Percentiles rank a stretch among this genome's conserved stretches.
phyloP scores from a whole-genome alignment of 2,329 filamentous ascomycete genomes.

The Elsinoe perseae region DNA sequence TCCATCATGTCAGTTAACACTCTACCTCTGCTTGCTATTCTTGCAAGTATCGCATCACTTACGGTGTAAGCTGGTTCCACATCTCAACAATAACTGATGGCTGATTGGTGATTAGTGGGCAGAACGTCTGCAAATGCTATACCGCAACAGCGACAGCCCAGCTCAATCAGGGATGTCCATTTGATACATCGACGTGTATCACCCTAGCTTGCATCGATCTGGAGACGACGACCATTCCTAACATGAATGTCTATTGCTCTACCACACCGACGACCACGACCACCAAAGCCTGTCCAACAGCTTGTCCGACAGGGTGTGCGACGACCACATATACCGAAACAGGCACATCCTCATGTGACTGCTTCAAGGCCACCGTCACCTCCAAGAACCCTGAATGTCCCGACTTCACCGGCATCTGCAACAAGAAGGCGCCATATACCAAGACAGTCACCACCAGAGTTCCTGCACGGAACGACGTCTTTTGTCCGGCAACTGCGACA shows the following conservation, averaged over 20 bases:
- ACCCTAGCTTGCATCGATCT: conserved; percentile 14
- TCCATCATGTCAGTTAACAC: not conserved
- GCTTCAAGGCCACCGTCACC: conserved; percentile 11
- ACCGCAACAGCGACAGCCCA: conserved; percentile 14
- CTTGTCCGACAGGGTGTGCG: conserved; percentile 21
- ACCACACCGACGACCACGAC: conserved; percentile 16
- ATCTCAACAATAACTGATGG: not conserved
- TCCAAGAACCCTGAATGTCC: not conserved
- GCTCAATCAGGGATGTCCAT: conserved; percentile 8
- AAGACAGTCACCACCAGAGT: conserved; percentile 4
- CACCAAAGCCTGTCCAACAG: conserved; percentile 18
- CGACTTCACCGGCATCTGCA: not conserved
- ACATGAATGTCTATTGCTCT: not conserved
- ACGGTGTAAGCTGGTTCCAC: not conserved
- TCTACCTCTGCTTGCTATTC: not conserved
- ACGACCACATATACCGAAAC: conserved; percentile 12
- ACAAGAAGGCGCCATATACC: not conserved
- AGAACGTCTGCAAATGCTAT: conserved; percentile 14
- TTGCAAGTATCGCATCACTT: not conserved
- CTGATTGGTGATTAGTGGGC: not conserved
- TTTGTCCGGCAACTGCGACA: not conserved
- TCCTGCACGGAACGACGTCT: not conserved
- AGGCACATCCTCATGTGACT: conserved; percentile 4
- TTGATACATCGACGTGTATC: conserved; percentile 12
- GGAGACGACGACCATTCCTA: conserved; percentile 16